Percentiles rank a stretch among this genome's conserved stretches.
These are phyloP conservation scores for Penstemon newberryi DNA, from an alignment of 257 asterid species.

Conservation along the genomic window DNA sequence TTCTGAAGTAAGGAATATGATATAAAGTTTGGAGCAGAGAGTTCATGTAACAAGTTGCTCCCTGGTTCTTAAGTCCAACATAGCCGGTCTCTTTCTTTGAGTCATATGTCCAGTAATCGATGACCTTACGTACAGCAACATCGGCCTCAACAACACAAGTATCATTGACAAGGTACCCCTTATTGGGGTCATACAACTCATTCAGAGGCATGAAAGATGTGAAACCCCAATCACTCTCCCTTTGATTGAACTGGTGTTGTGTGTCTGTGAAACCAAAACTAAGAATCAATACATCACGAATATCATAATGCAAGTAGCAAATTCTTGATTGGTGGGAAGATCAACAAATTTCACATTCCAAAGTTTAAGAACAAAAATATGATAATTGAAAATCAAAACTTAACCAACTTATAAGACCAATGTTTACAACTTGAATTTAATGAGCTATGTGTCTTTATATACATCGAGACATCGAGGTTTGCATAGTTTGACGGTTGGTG, in stretches of 20 bases:
- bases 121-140: conserved; percentile 91
- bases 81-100: conserved; percentile 96
- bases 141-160: conserved; percentile 84
- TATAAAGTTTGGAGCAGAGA: conserved; percentile 93
- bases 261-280: conserved; percentile 61
- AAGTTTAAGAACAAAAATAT: conserved; percentile 1
- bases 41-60: conserved; percentile 99
- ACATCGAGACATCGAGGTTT: no score
- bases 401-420: conserved; percentile 3
- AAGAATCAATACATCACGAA: conserved; percentile 25
- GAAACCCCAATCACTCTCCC: conserved; percentile 99
- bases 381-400: conserved; percentile 12
- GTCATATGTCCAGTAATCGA: conserved; percentile 95
- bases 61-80: conserved; percentile 99
- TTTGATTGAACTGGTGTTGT: conserved; percentile 91
- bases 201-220: conserved; percentile 94
- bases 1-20: conserved; percentile 94
- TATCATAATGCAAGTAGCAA: conserved; percentile 25
- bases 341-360: conserved; percentile 20
- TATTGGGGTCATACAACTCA: conserved; percentile 88
- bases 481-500: no score
- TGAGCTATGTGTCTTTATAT: no score
- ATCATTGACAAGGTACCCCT: conserved; percentile 87
- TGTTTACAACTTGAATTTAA: background rate
- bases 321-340: conserved; percentile 8